Base-by-base conservation (phyloP, 257 asterid species). In the Paraleonurus japonicus region DNA sequence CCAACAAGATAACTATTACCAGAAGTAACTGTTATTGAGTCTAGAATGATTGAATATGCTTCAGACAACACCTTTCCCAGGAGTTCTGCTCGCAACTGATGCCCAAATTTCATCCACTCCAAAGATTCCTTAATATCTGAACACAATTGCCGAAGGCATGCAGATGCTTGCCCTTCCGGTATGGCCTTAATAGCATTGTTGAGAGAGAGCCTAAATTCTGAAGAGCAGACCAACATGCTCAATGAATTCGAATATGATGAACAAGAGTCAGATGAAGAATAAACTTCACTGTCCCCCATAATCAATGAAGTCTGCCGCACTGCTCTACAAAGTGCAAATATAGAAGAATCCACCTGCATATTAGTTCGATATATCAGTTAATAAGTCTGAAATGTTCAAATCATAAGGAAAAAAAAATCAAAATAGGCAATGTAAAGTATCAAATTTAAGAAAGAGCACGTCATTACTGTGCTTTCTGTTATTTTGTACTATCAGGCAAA, bases 91-190 rank as follows among this genome's bases (percentile, higher is more conserved):
- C 75, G 85, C 68, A 83, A 54, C 77, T 79, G 83, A 81, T 67
- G 75, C 55, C 79, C 84, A 51, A 68, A 59, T 75, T 83, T 84
- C 41, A 91, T 60, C 97, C 96, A 91, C 78, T 85, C 84, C 43
- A 94, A 80, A 58, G 97, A 85, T 70, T 90, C 92, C 66, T 69
- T 75, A 58, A 89, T 60, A 83, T 89, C 96, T 54, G 81, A 78
- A 64, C 79, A 80, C 64, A 94, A 77, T 66, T 79, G 84, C 41
- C 68, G 86, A 67, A 94, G 85, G 82, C 87, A 90, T 41, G 84
- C 96, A 75, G 96, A 83, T 35, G 90, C 89, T 82, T 89, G 97
- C 75, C 98, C 97, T 85, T 94, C 98, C 8, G 98, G 98, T 73
- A 94, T 83, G 68, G 90, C 80, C 78, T 83, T 85, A 63, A 86